Conservation (phyloP, 495 filamentous ascomycete genomes). For the Glarea lozoyensis region DNA sequence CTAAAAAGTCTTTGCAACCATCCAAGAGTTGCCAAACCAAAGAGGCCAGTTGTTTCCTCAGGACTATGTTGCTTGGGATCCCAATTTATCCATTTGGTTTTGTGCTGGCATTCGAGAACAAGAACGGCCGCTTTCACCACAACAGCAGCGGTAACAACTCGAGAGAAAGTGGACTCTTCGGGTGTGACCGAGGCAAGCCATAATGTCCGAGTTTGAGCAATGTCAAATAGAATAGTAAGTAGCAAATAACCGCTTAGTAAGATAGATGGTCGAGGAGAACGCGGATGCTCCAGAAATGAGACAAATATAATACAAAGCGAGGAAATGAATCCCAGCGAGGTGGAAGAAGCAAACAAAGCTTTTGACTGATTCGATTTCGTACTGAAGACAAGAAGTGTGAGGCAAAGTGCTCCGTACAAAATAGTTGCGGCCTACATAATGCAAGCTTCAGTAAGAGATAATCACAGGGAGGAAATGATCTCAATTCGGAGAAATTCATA, state of each 20-base stretch:
- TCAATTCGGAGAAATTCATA: conserved; percentile 13
- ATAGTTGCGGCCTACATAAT: neutral
- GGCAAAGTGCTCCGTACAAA: conserved; percentile 19
- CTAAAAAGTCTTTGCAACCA: conserved; percentile 50
- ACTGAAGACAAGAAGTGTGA: conserved; percentile 39
- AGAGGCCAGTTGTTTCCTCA: conserved; percentile 49
- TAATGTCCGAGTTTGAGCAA: conserved; percentile 23
- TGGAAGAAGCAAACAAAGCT: conserved; percentile 36
- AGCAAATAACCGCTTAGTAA: conserved; percentile 52
- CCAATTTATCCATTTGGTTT: conserved; percentile 24
- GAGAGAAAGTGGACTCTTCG: conserved; percentile 27
- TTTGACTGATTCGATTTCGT: conserved; percentile 15
- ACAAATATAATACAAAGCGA: conserved; percentile 23
- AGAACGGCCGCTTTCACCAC: conserved; percentile 35
- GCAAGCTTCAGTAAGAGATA: neutral
- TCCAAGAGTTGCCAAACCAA: conserved; percentile 40
- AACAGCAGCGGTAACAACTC: conserved; percentile 28
- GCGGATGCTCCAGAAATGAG: conserved; percentile 31
- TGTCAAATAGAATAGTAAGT: conserved; percentile 47
- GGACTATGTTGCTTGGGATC: conserved; percentile 32
- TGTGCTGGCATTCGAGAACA: conserved; percentile 42
- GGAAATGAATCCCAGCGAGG: conserved; percentile 29
- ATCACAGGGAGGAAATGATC: too few relatives aligned
- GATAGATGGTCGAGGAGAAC: conserved; percentile 35
- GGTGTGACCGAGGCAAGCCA: conserved; percentile 14